Percentiles rank a stretch among this genome's conserved stretches.
Evolutionary conservation across 2,329 filamentous ascomycete genomes (phyloP).

Genomic region (Pseudohalonectria lignicola): DNA sequence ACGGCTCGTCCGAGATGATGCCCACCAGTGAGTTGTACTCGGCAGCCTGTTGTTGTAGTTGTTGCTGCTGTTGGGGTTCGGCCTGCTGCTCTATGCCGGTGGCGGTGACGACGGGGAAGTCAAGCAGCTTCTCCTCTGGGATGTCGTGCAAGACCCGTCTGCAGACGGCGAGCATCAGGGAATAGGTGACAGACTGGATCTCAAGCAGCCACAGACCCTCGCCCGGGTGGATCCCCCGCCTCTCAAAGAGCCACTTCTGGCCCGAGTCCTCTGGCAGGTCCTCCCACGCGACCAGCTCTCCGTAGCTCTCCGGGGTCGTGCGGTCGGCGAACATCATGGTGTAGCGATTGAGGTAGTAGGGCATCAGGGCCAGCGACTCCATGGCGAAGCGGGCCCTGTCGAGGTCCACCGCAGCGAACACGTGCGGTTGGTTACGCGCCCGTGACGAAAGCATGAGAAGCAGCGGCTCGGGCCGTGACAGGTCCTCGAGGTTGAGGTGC

Average conservation of each 20-base stretch:
- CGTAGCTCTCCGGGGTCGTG: conserved; percentile 18
- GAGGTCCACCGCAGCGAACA: conserved; percentile 7
- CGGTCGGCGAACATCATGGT: conserved; percentile 22
- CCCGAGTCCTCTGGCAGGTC: conserved; percentile 2
- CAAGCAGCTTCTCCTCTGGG: neutral
- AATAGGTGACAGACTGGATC: conserved; percentile 7
- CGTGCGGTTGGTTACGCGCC: conserved; percentile 1
- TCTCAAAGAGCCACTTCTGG: conserved; percentile 6
- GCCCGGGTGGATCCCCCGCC: conserved; percentile 8
- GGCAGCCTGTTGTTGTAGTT: neutral
- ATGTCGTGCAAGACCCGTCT: conserved; percentile 3
- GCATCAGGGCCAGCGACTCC: conserved; percentile 7
- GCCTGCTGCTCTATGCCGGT: neutral
- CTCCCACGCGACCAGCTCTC: conserved; percentile 12
- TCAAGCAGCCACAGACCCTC: conserved; percentile 9
- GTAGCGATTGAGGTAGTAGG: conserved; percentile 16
- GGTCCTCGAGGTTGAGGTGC: conserved; percentile 6
- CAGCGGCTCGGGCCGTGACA: conserved; percentile 4
- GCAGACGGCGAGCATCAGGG: conserved; percentile 4
- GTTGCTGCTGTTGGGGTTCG: neutral
- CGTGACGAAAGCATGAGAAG: conserved; percentile 5
- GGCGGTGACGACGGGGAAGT: neutral
- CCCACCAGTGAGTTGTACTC: conserved; percentile 2
- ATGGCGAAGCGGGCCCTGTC: conserved; percentile 7
- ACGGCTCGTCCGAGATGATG: conserved; percentile 6